A percentile compares a stretch with the other conserved stretches of the same genome.
Conservation (phyloP, 331 rosid genomes). For the Telfairia occidentalis region DNA sequence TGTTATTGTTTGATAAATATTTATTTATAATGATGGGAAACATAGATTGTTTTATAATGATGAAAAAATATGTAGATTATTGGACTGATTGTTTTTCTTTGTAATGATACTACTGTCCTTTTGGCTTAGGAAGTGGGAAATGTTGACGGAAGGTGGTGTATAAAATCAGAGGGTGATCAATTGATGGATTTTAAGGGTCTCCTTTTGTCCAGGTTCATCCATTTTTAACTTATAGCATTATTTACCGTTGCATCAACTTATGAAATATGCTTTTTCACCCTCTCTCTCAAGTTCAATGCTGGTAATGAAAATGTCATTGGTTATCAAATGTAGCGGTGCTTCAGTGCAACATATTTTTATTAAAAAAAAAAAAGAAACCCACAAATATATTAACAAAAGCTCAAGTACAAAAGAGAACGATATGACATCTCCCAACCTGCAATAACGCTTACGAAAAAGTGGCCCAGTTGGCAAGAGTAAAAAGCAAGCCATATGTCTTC, state of each 20-base stretch:
- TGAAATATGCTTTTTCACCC: not conserved
- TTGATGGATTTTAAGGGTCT: slow-evolving; percentile 58
- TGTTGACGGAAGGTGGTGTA: slow-evolving; percentile 89
- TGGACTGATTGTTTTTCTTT: slow-evolving; percentile 11
- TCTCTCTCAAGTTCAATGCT: not conserved
- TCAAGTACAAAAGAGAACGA: not conserved
- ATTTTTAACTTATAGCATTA: slow-evolving; percentile 7
- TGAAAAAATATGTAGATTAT: not conserved
- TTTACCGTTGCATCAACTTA: slow-evolving; percentile 15
- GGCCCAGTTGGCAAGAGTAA: not conserved
- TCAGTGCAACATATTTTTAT: not conserved
- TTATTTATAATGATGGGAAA: not conserved
- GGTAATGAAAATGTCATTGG: not conserved
- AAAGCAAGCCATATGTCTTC: not conserved
- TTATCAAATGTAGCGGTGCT: not conserved
- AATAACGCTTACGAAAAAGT: not conserved
- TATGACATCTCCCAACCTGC: not conserved
- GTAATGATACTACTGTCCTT: slow-evolving; percentile 13
- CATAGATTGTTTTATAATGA: not conserved
- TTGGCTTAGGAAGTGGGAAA: slow-evolving; percentile 66
- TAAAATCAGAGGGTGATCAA: slow-evolving; percentile 45
- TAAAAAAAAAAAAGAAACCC: not conserved
- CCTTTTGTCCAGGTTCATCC: slow-evolving; percentile 62
- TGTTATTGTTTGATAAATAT: not conserved
- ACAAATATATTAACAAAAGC: not conserved